These are phyloP conservation scores for Brasilioporus rufonigricans DNA, from an alignment of 768 basidiomycete species.

Conservation along the genomic window DNA sequence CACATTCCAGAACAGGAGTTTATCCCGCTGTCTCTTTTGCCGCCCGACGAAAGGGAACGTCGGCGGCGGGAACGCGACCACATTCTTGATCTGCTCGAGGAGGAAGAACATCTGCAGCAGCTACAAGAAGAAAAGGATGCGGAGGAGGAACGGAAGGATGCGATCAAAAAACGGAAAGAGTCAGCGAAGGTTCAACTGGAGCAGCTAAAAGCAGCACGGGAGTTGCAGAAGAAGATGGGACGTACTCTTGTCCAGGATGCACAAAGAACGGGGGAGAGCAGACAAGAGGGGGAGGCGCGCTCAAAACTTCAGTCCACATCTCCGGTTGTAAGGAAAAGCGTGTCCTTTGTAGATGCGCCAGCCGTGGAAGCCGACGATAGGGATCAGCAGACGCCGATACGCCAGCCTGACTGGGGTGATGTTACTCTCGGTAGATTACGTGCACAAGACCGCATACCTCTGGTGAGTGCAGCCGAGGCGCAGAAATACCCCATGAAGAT, in stretches of 20 bases:
- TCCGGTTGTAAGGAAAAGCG: constrained; percentile 54
- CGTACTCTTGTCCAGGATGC: constrained; percentile 53
- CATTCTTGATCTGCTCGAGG: constrained; percentile 67
- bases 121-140: constrained; percentile 40
- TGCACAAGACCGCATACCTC: constrained; percentile 35
- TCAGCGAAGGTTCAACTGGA: constrained; percentile 44
- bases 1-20: constrained; percentile 42
- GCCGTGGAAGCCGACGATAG: constrained; percentile 22
- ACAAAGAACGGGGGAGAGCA: constrained; percentile 35
- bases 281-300: constrained; percentile 28
- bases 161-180: constrained; percentile 50
- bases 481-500: constrained; percentile 58
- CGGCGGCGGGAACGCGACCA: constrained; percentile 58
- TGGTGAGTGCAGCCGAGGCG: constrained; percentile 28
- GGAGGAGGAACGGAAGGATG: constrained; percentile 42
- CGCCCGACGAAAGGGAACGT: constrained; percentile 46
- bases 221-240: constrained; percentile 79
- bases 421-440: constrained; percentile 51
- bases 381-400: constrained; percentile 1
- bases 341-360: constrained; percentile 56
- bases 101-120: constrained; percentile 57
- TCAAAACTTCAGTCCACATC: constrained; percentile 26
- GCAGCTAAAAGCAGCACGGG: constrained; percentile 36
- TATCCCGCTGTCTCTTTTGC: constrained; percentile 44
- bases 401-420: constrained; percentile 50